Base-by-base conservation (phyloP, 108 stramenopile genomes). In the Licmophora abbreviata region DNA sequence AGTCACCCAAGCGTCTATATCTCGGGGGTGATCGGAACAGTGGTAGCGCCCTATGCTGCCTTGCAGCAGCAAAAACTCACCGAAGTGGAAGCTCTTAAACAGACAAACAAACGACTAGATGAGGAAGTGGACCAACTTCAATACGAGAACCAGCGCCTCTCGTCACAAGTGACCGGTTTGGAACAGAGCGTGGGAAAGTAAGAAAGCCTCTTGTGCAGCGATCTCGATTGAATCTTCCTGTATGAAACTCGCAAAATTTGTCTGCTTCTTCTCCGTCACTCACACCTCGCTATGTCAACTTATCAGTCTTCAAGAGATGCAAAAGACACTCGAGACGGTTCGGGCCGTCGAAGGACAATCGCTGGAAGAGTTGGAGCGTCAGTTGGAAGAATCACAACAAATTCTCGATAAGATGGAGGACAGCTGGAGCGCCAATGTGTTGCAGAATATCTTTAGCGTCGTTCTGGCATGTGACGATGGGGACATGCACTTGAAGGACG, bases 11-110 rank as follows among this genome's bases (percentile, higher is more conserved):
- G 51, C 1, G 64, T 73, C 3, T 47, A 51, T 24, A 42, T 68
- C 1, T 59, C 56, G 6, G 58, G 66, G 22, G 31, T 52, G 10
- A n/a, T 69, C 5, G 73, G 73, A 0, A 31, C 43, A 4, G 24
- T 52, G 5, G 47, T 59, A 1, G 57, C 57, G 4, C 73, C 73
- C 8, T 64, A 55, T 29, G 66, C 66, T 0, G 54, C 56, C 28
- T 36, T 74, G 50, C 73, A 74, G 48, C 67, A 74, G 48, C 51
- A 45, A 42, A 74, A 74, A 40, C 51, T 74, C 33, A 68, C 63
- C 1, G 50, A 74, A 43, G 54, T 47, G 2, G 25, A 56, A 23
- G 73, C 67, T 18, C 17, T 74, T 42, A 52, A 18, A 21, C 58
- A 68, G 36, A 74, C 73, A 17, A 69, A 64, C 29, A 45, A 64